These are phyloP conservation scores for Penicillium mononematosum DNA, from an alignment of 495 filamentous ascomycete genomes.

Conservation along the genomic window DNA sequence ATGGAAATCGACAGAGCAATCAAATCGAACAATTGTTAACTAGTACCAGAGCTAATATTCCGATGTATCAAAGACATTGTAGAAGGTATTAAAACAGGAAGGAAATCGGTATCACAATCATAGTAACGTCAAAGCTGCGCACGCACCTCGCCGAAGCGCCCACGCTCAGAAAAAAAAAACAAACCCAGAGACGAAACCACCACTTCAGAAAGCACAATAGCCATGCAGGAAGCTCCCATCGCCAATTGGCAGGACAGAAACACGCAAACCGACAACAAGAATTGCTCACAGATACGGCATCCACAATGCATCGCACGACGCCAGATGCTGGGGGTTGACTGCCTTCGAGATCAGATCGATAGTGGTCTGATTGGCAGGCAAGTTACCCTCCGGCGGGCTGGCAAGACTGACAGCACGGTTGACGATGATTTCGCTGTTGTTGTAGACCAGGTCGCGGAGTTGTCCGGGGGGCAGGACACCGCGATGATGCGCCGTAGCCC, in stretches of 20 bases:
- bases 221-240: slow-evolving; percentile 18
- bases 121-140: slow-evolving; percentile 15
- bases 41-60: slow-evolving; percentile 6
- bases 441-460: slow-evolving; percentile 81
- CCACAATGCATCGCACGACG: slow-evolving; percentile 86
- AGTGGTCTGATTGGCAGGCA: slow-evolving; percentile 94
- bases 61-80: slow-evolving; percentile 16
- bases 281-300: slow-evolving; percentile 82
- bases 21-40: slow-evolving; percentile 15
- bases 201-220: slow-evolving; percentile 22
- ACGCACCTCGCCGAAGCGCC: slow-evolving; percentile 23
- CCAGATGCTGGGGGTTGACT: slow-evolving; percentile 81
- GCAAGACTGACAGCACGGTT: slow-evolving; percentile 84
- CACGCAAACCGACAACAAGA: slow-evolving; percentile 2
- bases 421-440: slow-evolving; percentile 85
- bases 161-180: slow-evolving; percentile 12
- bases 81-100: slow-evolving; percentile 23
- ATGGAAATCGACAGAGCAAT: neutral
- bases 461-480: slow-evolving; percentile 62
- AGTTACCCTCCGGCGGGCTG: slow-evolving; percentile 57
- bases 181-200: slow-evolving; percentile 23
- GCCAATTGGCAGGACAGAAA: slow-evolving; percentile 17
- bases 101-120: slow-evolving; percentile 31
- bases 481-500: slow-evolving; percentile 83
- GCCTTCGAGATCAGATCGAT: slow-evolving; percentile 85